Evolutionary conservation across 2,329 filamentous ascomycete genomes (phyloP).

Genomic region (Trichophyton schoenleinii): DNA sequence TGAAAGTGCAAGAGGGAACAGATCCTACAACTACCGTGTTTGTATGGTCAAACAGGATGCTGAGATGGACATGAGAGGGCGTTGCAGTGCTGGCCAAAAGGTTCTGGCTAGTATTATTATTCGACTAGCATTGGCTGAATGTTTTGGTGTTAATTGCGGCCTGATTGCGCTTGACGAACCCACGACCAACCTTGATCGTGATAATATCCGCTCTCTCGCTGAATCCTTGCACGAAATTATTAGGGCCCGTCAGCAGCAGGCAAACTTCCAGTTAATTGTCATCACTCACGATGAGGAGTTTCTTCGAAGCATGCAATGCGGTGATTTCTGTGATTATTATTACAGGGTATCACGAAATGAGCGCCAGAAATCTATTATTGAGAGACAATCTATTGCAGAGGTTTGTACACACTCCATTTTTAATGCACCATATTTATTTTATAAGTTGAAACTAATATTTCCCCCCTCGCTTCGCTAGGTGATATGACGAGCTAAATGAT

Average conservation of each 20-base stretch:
- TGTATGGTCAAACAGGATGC: conserved; percentile 96
- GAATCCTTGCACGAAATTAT: conserved; percentile 80
- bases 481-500: not conserved
- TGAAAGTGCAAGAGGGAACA: conserved; percentile 60
- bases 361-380: conserved; percentile 77
- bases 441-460: not conserved
- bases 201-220: conserved; percentile 87
- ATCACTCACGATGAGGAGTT: conserved; percentile 99
- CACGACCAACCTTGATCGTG: conserved; percentile 87
- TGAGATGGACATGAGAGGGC: conserved; percentile 98
- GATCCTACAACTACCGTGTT: conserved; percentile 91
- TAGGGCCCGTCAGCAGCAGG: conserved; percentile 64
- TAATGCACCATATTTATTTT: no score
- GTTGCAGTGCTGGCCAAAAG: conserved; percentile 92
- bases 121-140: conserved; percentile 86
- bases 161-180: conserved; percentile 95
- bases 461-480: no score
- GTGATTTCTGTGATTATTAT: conserved; percentile 85
- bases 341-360: conserved; percentile 74
- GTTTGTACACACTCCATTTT: conserved; percentile 20
- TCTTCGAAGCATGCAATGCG: conserved; percentile 80
- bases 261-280: conserved; percentile 94
- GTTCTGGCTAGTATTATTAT: conserved; percentile 96
- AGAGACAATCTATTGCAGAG: conserved; percentile 45
- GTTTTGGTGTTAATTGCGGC: conserved; percentile 90